A percentile compares a stretch with the other conserved stretches of the same genome.
Evolutionary conservation across 805 yeast species (phyloP).

Genomic region (Pichia pseudocactophila): DNA sequence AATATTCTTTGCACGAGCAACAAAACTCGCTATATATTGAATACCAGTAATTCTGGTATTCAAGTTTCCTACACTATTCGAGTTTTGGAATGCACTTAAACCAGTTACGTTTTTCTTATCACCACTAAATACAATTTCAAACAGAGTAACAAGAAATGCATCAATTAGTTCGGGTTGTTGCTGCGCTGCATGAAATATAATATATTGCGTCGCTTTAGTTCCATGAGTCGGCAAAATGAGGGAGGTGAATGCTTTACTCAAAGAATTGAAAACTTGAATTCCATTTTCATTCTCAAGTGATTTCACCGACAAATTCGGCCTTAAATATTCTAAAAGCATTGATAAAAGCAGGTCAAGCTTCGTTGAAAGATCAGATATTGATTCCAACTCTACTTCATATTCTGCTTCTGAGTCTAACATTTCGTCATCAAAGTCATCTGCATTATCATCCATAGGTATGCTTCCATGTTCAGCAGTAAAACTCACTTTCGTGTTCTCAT

Average conservation of each 20-base stretch:
- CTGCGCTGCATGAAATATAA: conserved; percentile 75
- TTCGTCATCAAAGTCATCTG: conserved; percentile 32
- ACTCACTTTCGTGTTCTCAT: conserved; percentile 19
- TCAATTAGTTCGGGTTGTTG: conserved; percentile 76
- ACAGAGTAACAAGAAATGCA: conserved; percentile 68
- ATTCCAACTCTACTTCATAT: conserved; percentile 38
- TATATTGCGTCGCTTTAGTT: conserved; percentile 80
- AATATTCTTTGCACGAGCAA: conserved; percentile 76
- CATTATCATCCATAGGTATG: conserved; percentile 12
- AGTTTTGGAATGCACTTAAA: not conserved
- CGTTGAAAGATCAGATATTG: conserved; percentile 43
- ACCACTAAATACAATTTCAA: conserved; percentile 71
- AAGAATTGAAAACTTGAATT: conserved; percentile 57
- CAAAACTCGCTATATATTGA: conserved; percentile 84
- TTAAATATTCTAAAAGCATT: conserved; percentile 44
- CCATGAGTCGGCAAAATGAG: conserved; percentile 87
- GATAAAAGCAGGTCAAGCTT: conserved; percentile 69
- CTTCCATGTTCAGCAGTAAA: conserved; percentile 25
- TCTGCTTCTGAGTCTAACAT: conserved; percentile 34
- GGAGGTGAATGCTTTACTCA: conserved; percentile 68
- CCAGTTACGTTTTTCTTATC: conserved; percentile 6
- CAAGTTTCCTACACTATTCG: not conserved
- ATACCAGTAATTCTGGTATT: conserved; percentile 66
- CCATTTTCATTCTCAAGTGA: conserved; percentile 54
- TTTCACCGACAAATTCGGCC: conserved; percentile 39